Conservation (phyloP, 352 stramenopile species). For the Phytophthora pisi region DNA sequence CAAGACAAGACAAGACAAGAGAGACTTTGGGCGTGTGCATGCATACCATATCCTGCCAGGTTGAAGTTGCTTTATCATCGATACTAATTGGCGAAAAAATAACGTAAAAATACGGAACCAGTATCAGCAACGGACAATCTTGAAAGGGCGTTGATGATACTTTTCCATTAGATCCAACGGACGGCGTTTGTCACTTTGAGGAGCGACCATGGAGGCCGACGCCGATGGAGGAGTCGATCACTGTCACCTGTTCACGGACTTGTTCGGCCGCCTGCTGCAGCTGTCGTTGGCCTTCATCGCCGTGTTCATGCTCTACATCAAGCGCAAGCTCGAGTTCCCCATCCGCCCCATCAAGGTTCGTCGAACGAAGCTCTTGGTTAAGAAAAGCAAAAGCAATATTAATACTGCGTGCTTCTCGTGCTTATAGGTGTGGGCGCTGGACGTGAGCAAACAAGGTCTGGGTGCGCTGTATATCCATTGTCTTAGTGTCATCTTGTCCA, state of each 20-base stretch:
- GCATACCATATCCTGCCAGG: slow-evolving; percentile 10
- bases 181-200: neutral
- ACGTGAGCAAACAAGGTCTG: slow-evolving; percentile 74
- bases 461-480: slow-evolving; percentile 66
- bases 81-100: slow-evolving; percentile 7
- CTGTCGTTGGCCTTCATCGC: slow-evolving; percentile 54
- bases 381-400: neutral
- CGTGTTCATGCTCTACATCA: slow-evolving; percentile 75
- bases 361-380: no score
- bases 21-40: slow-evolving; percentile 3
- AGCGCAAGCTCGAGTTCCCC: slow-evolving; percentile 77
- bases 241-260: slow-evolving; percentile 77
- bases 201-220: slow-evolving; percentile 7
- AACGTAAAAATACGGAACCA: neutral
- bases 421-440: slow-evolving; percentile 64
- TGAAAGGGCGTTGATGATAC: slow-evolving; percentile 24
- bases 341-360: slow-evolving; percentile 62
- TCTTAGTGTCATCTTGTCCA: slow-evolving; percentile 65
- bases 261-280: slow-evolving; percentile 65
- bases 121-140: slow-evolving; percentile 1
- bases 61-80: slow-evolving; percentile 5
- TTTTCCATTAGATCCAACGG: slow-evolving; percentile 12
- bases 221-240: slow-evolving; percentile 31
- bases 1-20: neutral
- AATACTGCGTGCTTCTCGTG: neutral